Evolutionary conservation across 2,329 filamentous ascomycete species (phyloP), one percentile per base, ranked within the genome.

Genomic region (Diaporthe sp.): DNA sequence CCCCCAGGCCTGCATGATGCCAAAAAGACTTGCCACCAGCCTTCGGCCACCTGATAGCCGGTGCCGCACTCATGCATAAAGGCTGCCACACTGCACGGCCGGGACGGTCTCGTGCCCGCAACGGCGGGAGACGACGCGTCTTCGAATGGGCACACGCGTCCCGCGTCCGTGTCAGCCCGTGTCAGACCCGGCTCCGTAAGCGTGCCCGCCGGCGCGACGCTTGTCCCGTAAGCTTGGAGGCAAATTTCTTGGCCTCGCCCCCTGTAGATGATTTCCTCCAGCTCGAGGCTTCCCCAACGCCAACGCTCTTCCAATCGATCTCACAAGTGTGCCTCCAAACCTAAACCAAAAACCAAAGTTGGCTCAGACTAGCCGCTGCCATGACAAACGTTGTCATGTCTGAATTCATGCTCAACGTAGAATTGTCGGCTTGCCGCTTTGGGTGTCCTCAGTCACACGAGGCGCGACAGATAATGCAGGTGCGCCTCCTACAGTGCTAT

Each of bases 291-390:
- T 55, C 69, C 61, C 68, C 58, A 74, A 68, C 73, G 58, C 69
- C 73, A 50, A 63, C 69, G 69, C 73, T 58, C 37, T 68, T 68
- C 59, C 73, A 74, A 74, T 68, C 72, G 32, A 68, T 68, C 42
- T 15, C n/a, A 25, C 70, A 30, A 17, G 32, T 35, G 12, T 59
- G 35, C 25, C 53, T 58, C 32, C 59, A 39, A 55, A 58, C 42
- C 47, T 39, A 53, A 39, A 63, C n/a, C 32, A 51, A 50, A 66
- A 44, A 27, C 53, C 51, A 71, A 32, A n/a, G 47, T 61, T 35
- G 70, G 25, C 68, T 59, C 27, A 19, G 53, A 30, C 37, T 65
- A 50, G 59, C 47, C n/a, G 50, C 63, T 27, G 10, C 35, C 22
- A 68, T 30, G 50, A 50, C 63, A n/a, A 73, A 30, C 27, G 3